These are phyloP conservation scores for Pterocarpus macrocarpus DNA, from an alignment of 306 rosid species.

Conservation along the genomic window DNA sequence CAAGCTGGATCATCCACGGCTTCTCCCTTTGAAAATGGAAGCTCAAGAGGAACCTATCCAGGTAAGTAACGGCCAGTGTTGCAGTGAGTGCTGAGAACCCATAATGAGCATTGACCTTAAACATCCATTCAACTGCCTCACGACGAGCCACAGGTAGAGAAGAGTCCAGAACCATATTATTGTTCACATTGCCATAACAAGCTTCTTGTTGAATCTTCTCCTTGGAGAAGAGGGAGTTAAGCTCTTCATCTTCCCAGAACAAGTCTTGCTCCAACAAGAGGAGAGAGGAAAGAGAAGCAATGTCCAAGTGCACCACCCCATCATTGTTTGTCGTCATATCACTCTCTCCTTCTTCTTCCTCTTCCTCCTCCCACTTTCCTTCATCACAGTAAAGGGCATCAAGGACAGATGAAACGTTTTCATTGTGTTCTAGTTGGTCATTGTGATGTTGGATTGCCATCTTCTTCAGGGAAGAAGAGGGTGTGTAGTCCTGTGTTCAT, in stretches of 20 bases:
- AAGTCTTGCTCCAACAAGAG: constrained; percentile 70
- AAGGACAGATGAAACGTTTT: constrained; percentile 54
- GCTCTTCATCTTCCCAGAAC: constrained; percentile 83
- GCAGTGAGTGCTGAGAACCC: constrained; percentile 87
- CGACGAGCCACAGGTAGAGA: constrained; percentile 55
- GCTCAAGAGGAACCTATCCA: constrained; percentile 73
- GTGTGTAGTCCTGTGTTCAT: constrained; percentile 58
- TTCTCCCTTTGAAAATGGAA: constrained; percentile 77
- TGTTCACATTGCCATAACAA: constrained; percentile 34
- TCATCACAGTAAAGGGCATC: constrained; percentile 88
- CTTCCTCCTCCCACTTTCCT: constrained; percentile 72
- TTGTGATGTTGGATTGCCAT: constrained; percentile 69
- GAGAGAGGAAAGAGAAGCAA: constrained; percentile 54
- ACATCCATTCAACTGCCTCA: constrained; percentile 84
- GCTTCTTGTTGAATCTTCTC: constrained; percentile 61
- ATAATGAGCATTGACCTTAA: constrained; percentile 74
- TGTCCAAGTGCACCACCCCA: neutral
- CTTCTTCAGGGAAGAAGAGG: constrained; percentile 78
- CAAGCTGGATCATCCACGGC: constrained; percentile 93
- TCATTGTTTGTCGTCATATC: constrained; percentile 47
- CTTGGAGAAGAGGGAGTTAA: constrained; percentile 68
- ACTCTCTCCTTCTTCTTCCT: constrained; percentile 51
- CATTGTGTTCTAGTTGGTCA: constrained; percentile 38
- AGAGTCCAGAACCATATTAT: constrained; percentile 40
- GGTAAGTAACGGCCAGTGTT: constrained; percentile 76